These are phyloP conservation scores for Tubosaeta sp. DNA, from an alignment of 768 basidiomycete genomes.

Conservation along the genomic window DNA sequence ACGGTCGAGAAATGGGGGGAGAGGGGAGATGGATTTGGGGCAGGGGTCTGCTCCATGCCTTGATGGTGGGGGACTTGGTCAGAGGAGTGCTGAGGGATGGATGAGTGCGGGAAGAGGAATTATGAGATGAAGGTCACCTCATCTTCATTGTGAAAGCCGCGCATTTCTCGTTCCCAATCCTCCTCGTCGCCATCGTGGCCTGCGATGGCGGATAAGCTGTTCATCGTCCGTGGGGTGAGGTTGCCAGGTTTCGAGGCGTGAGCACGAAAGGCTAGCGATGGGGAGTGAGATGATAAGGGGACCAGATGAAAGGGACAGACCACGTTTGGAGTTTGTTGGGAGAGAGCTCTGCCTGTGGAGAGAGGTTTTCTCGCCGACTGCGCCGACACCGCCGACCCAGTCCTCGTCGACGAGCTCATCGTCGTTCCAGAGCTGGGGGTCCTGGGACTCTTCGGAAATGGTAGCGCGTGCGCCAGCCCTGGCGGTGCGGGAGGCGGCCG, in stretches of 20 bases:
- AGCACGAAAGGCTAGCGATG: constrained; percentile 45
- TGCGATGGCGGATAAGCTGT: constrained; percentile 80
- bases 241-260: constrained; percentile 52
- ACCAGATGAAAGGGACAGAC: constrained; percentile 35
- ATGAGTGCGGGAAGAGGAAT: constrained; percentile 12
- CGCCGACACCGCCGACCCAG: constrained; percentile 78
- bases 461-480: constrained; percentile 56
- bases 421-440: constrained; percentile 59
- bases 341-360: constrained; percentile 79
- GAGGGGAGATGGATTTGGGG: constrained; percentile 46
- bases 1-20: constrained; percentile 55
- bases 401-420: constrained; percentile 77
- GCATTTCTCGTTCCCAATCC: constrained; percentile 73
- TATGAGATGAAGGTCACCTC: constrained; percentile 43
- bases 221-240: constrained; percentile 67
- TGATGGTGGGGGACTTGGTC: constrained; percentile 38
- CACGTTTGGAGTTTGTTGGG: constrained; percentile 75
- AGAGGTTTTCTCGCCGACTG: constrained; percentile 77
- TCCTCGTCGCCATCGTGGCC: constrained; percentile 88
- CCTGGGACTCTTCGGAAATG: constrained; percentile 64
- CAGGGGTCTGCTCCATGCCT: constrained; percentile 43
- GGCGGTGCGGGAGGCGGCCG: constrained; percentile 64
- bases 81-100: constrained; percentile 17
- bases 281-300: constrained; percentile 1
- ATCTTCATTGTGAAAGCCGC: constrained; percentile 56